These are phyloP conservation scores for Colletotrichum godetiae DNA, from an alignment of 2,329 filamentous ascomycete species.

Conservation along the genomic window DNA sequence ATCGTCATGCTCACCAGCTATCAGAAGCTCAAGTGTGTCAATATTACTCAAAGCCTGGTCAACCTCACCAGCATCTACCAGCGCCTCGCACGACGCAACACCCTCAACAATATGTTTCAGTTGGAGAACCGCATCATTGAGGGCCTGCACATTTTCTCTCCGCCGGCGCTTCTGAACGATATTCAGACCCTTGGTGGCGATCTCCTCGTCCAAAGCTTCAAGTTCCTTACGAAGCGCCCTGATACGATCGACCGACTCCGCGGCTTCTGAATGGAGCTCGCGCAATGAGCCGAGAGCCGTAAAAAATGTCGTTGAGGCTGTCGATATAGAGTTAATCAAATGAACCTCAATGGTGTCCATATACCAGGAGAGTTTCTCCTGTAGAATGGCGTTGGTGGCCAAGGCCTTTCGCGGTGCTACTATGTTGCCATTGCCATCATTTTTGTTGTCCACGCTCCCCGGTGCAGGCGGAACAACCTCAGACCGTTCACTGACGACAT, in stretches of 20 bases:
- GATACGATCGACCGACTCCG: constrained; percentile 90
- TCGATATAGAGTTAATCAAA: constrained; percentile 94
- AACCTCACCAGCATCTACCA: constrained; percentile 86
- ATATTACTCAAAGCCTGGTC: constrained; percentile 84
- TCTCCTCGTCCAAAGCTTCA: constrained; percentile 83
- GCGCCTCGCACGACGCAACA: constrained; percentile 79
- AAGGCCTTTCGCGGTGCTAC: constrained; percentile 82
- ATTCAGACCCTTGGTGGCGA: constrained; percentile 85
- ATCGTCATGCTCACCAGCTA: constrained; percentile 74
- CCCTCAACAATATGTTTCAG: constrained; percentile 82
- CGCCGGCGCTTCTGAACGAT: constrained; percentile 86
- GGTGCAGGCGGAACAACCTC: constrained; percentile 85
- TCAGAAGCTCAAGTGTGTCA: constrained; percentile 81
- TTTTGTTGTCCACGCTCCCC: constrained; percentile 64
- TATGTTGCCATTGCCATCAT: constrained; percentile 65
- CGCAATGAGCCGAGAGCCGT: constrained; percentile 90
- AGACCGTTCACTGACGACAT: constrained; percentile 94
- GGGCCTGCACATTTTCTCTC: constrained; percentile 84
- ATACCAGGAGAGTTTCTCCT: constrained; percentile 99
- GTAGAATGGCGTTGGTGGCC: constrained; percentile 95
- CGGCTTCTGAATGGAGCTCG: constrained; percentile 91
- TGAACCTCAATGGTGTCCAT: constrained; percentile 99
- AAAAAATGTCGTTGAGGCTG: constrained; percentile 95
- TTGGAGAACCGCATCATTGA: constrained; percentile 86
- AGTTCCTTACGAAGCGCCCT: constrained; percentile 84